Evolutionary conservation across 202 grass and related monocot genomes (phyloP), one percentile per base, ranked within the genome.

Genomic region (Saccharum hybrid): DNA sequence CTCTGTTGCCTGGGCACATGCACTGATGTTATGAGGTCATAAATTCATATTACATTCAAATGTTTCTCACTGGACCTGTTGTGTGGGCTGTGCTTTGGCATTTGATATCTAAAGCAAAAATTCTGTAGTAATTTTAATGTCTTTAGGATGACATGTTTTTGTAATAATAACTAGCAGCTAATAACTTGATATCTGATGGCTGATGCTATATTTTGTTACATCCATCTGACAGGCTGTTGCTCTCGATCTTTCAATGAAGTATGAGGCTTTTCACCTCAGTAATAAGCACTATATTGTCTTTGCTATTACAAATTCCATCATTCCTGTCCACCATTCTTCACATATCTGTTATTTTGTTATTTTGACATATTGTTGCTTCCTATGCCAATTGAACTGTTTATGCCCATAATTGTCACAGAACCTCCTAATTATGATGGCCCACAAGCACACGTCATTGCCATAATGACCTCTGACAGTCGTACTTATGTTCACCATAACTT

Each of bases 321-420:
- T 57, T 39, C 66, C 10, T 81, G 43, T 28, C 51, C 30, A 65
- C 13, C 40, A 10, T 75, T 60, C 37, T 68, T 68, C 62, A 68
- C 15, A 68, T 21, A 65, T 30, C 4, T 54, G 11, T 19, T 30
- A 33, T n/a, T n/a, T n/a, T n/a, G n/a, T n/a, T n/a, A n/a, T 76
- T 80, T 66, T 83, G 31, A 75, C 26, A 64, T 57, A 10, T 83
- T 74, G 41, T 76, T 83, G n/a, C 71, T 88, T 67, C 16, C 12
- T 68, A 22, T 77, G 21, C 42, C 10, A 64, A 54, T 65, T 74
- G 64, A 80, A 80, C 28, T 66, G 59, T 16, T 65, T 64, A 45
- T 65, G 9, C 49, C 22, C 72, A 63, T 13, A n/a, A n/a, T n/a
- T n/a, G n/a, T n/a, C n/a, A n/a, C n/a, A n/a, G n/a, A n/a, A n/a